Conservation (phyloP, 1,284 basidiomycete species). For the Moniliophthora roreri region DNA sequence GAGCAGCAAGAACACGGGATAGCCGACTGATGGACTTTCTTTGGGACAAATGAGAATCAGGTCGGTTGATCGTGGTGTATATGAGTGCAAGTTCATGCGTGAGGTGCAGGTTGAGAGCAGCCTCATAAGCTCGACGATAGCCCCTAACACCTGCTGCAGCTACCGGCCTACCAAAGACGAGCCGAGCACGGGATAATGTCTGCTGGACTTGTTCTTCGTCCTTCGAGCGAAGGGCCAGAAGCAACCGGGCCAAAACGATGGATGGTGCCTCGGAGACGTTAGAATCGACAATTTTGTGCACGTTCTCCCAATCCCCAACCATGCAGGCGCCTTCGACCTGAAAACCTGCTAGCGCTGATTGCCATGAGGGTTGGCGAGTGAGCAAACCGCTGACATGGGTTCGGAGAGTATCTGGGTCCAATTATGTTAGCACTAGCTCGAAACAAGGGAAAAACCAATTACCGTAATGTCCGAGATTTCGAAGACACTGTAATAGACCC, state of each 20-base stretch:
- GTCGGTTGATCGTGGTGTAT: constrained; percentile 42
- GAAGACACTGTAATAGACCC: constrained; percentile 88
- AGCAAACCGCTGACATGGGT: constrained; percentile 95
- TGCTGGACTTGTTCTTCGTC: constrained; percentile 44
- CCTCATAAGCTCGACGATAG: constrained; percentile 88
- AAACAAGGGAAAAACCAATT: constrained; percentile 23
- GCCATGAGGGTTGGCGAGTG: constrained; percentile 86
- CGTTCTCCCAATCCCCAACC: constrained; percentile 90
- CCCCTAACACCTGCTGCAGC: constrained; percentile 77
- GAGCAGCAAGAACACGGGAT: constrained; percentile 51
- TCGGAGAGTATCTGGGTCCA: constrained; percentile 79
- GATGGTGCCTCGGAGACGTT: constrained; percentile 56
- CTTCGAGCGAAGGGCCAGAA: constrained; percentile 76
- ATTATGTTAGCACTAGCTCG: background rate
- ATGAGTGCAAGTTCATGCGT: constrained; percentile 89
- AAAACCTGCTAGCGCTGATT: constrained; percentile 75
- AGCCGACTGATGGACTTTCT: constrained; percentile 40
- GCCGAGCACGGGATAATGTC: constrained; percentile 69
- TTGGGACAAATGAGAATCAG: constrained; percentile 30
- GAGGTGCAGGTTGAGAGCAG: constrained; percentile 85
- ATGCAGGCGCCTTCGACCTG: constrained; percentile 96
- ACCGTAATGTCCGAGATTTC: constrained; percentile 98
- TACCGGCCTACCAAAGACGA: constrained; percentile 79
- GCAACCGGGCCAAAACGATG: constrained; percentile 78
- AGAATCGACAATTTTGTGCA: constrained; percentile 59